These are phyloP conservation scores for Penicillium waksmanii DNA, from an alignment of 495 filamentous ascomycete species.

Conservation along the genomic window DNA sequence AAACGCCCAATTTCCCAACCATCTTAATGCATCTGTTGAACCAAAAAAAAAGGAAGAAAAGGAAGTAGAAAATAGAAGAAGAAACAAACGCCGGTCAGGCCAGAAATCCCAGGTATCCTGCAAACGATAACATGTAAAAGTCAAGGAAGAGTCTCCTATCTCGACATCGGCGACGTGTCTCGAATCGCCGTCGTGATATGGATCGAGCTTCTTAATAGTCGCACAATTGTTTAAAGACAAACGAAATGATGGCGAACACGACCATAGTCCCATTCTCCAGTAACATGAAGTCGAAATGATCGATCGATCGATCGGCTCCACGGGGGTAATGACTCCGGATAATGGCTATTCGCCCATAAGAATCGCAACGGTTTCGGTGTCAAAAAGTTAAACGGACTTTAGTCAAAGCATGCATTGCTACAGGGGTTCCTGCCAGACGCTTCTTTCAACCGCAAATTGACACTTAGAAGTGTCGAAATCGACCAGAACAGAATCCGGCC, in stretches of 20 bases:
- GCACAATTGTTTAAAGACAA: background rate
- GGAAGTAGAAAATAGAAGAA: constrained; percentile 5
- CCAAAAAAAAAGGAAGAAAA: background rate
- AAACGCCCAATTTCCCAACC: constrained; percentile 28
- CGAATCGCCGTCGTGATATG: background rate
- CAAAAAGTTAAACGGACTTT: constrained; percentile 23
- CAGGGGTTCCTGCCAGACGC: background rate
- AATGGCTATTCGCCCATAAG: constrained; percentile 19
- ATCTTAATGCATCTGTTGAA: constrained; percentile 28
- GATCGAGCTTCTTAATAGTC: background rate
- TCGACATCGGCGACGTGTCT: background rate
- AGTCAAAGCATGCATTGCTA: background rate
- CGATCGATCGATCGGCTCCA: background rate
- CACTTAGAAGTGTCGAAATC: background rate
- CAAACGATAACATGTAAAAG: background rate
- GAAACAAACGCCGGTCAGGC: background rate
- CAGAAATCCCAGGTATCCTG: background rate
- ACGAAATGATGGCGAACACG: background rate
- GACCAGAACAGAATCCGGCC: background rate
- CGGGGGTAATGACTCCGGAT: constrained; percentile 24
- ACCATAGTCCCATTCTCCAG: background rate
- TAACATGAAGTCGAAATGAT: background rate
- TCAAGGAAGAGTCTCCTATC: background rate
- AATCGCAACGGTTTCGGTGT: background rate
- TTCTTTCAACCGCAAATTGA: background rate